These are phyloP conservation scores for Capronia americana DNA, from an alignment of 2,329 filamentous ascomycete genomes.

Conservation along the genomic window DNA sequence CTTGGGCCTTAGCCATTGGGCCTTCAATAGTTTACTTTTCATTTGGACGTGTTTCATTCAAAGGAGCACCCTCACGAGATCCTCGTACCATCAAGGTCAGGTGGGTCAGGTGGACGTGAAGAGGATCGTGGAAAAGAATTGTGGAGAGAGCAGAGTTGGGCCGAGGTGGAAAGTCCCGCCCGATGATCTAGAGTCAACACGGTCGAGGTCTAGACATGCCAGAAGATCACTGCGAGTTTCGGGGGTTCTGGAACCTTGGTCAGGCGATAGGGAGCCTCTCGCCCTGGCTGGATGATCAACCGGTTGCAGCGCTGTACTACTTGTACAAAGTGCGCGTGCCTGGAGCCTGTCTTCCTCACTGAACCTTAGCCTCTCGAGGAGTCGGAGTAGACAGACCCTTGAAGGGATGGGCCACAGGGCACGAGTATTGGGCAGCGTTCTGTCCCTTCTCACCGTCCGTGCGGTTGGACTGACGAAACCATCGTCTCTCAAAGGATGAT, in stretches of 20 bases:
- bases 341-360: neutral
- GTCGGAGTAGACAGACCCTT: too few species aligned
- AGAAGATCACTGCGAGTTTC: neutral
- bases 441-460: neutral
- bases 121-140: neutral
- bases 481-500: neutral
- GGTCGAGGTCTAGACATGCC: neutral
- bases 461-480: too few species aligned
- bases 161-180: conserved; percentile 4
- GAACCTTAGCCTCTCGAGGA: neutral
- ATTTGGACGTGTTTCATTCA: neutral
- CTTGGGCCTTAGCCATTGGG: neutral
- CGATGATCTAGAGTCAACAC: neutral
- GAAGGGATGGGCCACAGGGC: too few species aligned
- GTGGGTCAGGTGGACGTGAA: neutral
- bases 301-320: too few species aligned
- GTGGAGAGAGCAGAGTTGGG: neutral
- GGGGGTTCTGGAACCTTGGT: neutral
- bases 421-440: neutral
- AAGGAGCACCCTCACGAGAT: neutral
- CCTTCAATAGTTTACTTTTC: neutral
- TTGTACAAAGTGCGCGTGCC: too few species aligned
- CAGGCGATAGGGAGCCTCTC: neutral
- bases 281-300: neutral
- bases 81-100: neutral